Conservation (phyloP, 148 eudicot genomes). For the Pharnaceum exiguum region DNA sequence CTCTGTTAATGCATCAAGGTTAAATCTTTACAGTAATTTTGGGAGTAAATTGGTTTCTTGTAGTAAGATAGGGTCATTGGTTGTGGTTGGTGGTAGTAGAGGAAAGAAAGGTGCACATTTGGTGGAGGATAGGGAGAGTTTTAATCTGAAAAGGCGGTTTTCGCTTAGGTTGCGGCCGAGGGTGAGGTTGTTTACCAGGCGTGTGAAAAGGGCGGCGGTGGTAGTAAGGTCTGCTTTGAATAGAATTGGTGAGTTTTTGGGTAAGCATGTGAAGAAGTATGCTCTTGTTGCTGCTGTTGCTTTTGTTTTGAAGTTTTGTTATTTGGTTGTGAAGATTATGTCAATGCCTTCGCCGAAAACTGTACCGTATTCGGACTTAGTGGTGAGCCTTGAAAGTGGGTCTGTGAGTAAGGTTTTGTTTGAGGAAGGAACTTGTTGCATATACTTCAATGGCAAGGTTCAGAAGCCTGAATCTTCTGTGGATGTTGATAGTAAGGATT, state of each 20-base stretch:
- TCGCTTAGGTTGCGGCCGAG: conserved; percentile 61
- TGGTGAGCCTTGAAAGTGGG: conserved; percentile 60
- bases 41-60: conserved; percentile 28
- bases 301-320: conserved; percentile 64
- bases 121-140: conserved; percentile 24
- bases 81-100: conserved; percentile 25
- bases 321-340: conserved; percentile 57
- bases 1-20: conserved; percentile 30
- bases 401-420: conserved; percentile 63
- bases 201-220: conserved; percentile 47
- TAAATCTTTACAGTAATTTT: conserved; percentile 23
- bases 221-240: conserved; percentile 43
- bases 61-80: conserved; percentile 33
- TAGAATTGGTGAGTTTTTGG: conserved; percentile 52
- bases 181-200: conserved; percentile 45
- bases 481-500: conserved; percentile 22
- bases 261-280: conserved; percentile 58
- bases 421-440: conserved; percentile 85
- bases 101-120: conserved; percentile 31
- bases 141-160: conserved; percentile 41
- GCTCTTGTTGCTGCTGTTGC: conserved; percentile 43
- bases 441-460: conserved; percentile 55
- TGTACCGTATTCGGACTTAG: conserved; percentile 85
- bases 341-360: conserved; percentile 59
- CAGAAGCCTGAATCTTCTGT: conserved; percentile 20